Conservation (phyloP, 257 asterid species). For the Voacanga thouarsii region DNA sequence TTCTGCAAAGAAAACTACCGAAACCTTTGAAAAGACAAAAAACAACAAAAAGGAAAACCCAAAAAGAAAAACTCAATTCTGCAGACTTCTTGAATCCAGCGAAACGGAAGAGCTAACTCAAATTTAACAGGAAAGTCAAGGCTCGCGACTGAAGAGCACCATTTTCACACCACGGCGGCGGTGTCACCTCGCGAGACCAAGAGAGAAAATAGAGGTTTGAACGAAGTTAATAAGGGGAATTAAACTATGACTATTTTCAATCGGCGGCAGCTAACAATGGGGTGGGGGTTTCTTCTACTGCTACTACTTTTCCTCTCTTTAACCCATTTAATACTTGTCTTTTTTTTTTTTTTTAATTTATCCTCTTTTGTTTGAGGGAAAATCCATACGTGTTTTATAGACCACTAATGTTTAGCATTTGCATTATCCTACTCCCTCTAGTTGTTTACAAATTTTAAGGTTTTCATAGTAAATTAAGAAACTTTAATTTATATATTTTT, state of each 20-base stretch:
- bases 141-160: constrained; percentile 11
- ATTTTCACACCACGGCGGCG: constrained; percentile 28
- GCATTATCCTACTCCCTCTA: no score
- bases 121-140: constrained; percentile 22
- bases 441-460: no score
- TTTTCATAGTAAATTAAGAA: no score
- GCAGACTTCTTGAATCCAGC: constrained; percentile 23
- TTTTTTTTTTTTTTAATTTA: background rate
- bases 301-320: constrained; percentile 31
- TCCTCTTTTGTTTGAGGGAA: no score
- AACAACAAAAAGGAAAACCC: constrained; percentile 1
- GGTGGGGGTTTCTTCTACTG: background rate
- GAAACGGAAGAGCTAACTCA: constrained; percentile 33
- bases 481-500: no score
- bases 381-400: no score
- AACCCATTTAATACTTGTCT: background rate
- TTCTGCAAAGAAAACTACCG: background rate
- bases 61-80: background rate
- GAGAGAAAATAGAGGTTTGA: constrained; percentile 15
- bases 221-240: constrained; percentile 15
- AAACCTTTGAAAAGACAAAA: constrained; percentile 1
- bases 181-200: background rate
- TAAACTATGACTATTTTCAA: constrained; percentile 6
- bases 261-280: constrained; percentile 20
- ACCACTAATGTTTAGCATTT: no score